phyloP scores from a whole-genome alignment of 2,329 filamentous ascomycete species.

The Alternaria arborescens region DNA sequence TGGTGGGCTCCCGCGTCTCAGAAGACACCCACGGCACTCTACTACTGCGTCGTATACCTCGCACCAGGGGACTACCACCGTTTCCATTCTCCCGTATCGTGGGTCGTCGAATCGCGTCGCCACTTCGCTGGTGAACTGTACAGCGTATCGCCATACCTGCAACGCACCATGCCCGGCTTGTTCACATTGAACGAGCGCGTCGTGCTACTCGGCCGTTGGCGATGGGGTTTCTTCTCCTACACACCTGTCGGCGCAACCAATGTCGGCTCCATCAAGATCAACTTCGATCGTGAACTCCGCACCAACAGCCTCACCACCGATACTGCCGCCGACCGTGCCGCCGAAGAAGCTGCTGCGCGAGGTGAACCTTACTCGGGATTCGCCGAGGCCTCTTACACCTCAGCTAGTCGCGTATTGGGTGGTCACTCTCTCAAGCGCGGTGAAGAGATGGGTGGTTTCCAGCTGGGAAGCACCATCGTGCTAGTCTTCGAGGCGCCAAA shows the following conservation, averaged over 20 bases:
- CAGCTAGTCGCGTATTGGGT: slow-evolving; percentile 77
- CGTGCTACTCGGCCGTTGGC: slow-evolving; percentile 91
- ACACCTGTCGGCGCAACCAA: slow-evolving; percentile 97
- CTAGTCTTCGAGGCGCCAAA: slow-evolving; percentile 94
- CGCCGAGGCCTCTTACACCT: slow-evolving; percentile 86
- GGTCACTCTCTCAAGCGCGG: slow-evolving; percentile 86
- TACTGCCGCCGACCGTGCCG: slow-evolving; percentile 86
- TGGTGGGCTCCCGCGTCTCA: slow-evolving; percentile 58
- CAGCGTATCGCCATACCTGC: slow-evolving; percentile 93
- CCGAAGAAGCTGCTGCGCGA: slow-evolving; percentile 75
- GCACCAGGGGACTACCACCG: slow-evolving; percentile 98
- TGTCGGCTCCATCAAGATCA: slow-evolving; percentile 94
- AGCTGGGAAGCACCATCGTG: slow-evolving; percentile 92
- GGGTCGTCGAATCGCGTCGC: slow-evolving; percentile 93
- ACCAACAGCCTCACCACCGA: slow-evolving; percentile 94
- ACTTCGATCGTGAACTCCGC: slow-evolving; percentile 93
- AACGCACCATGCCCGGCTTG: slow-evolving; percentile 88
- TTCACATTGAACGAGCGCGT: slow-evolving; percentile 98
- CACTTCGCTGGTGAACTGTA: slow-evolving; percentile 98
- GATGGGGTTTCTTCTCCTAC: slow-evolving; percentile 96
- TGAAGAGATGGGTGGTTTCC: slow-evolving; percentile 98
- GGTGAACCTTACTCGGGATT: slow-evolving; percentile 91
- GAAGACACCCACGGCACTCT: slow-evolving; percentile 71
- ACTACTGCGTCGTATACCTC: slow-evolving; percentile 95
- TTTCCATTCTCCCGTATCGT: slow-evolving; percentile 93